These are phyloP conservation scores for Aquilaria malaccensis DNA, from an alignment of 345 rosid species.

Conservation along the genomic window DNA sequence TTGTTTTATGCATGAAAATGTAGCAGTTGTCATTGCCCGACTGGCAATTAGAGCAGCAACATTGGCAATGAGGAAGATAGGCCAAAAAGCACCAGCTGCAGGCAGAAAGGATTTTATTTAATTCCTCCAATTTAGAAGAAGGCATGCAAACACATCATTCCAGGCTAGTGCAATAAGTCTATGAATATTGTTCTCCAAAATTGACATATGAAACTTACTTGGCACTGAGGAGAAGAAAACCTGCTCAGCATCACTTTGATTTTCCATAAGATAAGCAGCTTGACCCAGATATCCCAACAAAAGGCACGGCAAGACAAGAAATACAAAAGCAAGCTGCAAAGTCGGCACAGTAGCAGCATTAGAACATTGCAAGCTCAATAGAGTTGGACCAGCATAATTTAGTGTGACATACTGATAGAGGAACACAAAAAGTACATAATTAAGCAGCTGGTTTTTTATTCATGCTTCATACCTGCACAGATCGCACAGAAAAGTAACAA, in stretches of 20 bases:
- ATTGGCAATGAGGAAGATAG: constrained; percentile 74
- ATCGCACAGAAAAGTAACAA: constrained; percentile 92
- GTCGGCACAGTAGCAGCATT: constrained; percentile 33
- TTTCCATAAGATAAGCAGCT: constrained; percentile 87
- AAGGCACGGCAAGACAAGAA: constrained; percentile 95
- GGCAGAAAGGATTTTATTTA: constrained; percentile 7
- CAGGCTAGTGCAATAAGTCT: background rate
- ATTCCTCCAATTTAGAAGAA: constrained; percentile 7
- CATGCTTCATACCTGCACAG: constrained; percentile 73
- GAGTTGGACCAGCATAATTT: constrained; percentile 6
- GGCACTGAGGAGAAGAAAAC: constrained; percentile 90
- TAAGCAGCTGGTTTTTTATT: constrained; percentile 12
- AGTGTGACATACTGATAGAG: background rate
- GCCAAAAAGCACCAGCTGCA: constrained; percentile 87
- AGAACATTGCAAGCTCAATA: constrained; percentile 12
- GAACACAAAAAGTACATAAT: constrained; percentile 4
- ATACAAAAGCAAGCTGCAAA: constrained; percentile 95
- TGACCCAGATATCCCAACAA: constrained; percentile 97
- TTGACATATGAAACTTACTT: constrained; percentile 41
- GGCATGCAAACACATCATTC: background rate
- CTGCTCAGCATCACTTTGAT: constrained; percentile 50
- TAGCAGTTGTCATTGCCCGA: constrained; percentile 98
- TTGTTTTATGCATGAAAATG: constrained; percentile 97
- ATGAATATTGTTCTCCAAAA: too few relatives aligned
- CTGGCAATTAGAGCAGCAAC: constrained; percentile 96